phyloP scores from a whole-genome alignment of 495 filamentous ascomycete species.

The Daldinia loculata region DNA sequence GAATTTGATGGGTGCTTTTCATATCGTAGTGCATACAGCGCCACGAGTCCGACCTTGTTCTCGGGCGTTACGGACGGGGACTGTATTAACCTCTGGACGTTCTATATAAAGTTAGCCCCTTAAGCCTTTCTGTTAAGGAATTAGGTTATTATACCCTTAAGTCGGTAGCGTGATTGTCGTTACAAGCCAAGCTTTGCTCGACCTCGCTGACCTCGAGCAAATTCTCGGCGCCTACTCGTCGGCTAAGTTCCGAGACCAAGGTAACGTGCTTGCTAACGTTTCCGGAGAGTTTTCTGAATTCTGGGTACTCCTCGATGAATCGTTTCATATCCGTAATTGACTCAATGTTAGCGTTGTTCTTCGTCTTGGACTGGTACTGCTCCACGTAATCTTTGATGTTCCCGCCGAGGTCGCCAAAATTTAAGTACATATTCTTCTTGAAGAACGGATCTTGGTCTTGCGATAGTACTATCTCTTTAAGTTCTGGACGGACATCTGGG shows the following conservation, averaged over 20 bases:
- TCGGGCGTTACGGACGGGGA: constrained; percentile 74
- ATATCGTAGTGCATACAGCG: constrained; percentile 92
- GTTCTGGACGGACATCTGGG: constrained; percentile 87
- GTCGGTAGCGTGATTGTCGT: constrained; percentile 89
- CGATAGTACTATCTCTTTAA: constrained; percentile 94
- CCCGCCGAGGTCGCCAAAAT: constrained; percentile 95
- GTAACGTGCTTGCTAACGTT: constrained; percentile 99
- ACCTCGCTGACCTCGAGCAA: constrained; percentile 94
- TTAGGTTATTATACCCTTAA: constrained; percentile 67
- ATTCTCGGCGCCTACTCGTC: constrained; percentile 82
- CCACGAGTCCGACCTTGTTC: constrained; percentile 86
- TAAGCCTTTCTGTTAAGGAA: background rate
- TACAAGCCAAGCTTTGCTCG: constrained; percentile 96
- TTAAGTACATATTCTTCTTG: constrained; percentile 99
- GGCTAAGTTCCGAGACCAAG: constrained; percentile 89
- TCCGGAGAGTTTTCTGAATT: constrained; percentile 94
- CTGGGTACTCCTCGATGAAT: constrained; percentile 98
- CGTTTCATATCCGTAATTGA: constrained; percentile 98
- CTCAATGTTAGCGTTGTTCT: constrained; percentile 92
- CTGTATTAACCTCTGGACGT: constrained; percentile 83
- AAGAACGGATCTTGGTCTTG: constrained; percentile 99
- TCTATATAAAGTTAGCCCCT: constrained; percentile 57
- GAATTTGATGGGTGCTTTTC: constrained; percentile 82
- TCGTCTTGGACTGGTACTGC: constrained; percentile 94
- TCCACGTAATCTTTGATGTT: constrained; percentile 99